Percentiles rank a stretch among this genome's conserved stretches.
phyloP scores from a whole-genome alignment of 345 rosid genomes.

The Excoecaria cochinchinensis region DNA sequence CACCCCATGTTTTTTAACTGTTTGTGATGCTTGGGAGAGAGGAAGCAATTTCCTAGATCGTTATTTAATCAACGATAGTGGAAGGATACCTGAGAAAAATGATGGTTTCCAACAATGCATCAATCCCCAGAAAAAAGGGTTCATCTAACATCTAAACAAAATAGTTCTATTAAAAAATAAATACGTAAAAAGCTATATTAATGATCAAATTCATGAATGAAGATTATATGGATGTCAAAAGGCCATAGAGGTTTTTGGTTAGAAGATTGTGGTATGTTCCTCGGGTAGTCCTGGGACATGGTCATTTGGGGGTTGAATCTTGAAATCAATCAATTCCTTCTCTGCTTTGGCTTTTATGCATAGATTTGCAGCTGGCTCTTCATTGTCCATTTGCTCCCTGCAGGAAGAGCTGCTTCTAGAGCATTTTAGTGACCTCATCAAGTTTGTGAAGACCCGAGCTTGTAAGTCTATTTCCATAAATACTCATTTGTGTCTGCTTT shows the following conservation, averaged over 20 bases:
- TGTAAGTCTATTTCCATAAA: constrained; percentile 49
- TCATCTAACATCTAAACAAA: neutral
- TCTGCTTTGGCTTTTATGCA: neutral
- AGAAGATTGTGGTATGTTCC: neutral
- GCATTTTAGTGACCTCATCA: constrained; percentile 87
- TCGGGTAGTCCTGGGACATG: neutral
- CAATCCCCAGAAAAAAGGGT: neutral
- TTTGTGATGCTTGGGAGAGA: neutral
- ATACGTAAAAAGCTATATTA: neutral
- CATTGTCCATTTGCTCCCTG: constrained; percentile 7
- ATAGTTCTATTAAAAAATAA: neutral
- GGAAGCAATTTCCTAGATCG: neutral
- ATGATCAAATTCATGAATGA: neutral
- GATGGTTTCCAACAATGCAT: too few species aligned
- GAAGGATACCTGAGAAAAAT: too few species aligned
- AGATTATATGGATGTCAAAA: neutral
- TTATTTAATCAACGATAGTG: neutral
- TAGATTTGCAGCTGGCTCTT: neutral
- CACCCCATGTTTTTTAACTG: neutral
- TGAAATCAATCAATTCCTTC: neutral
- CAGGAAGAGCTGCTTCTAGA: constrained; percentile 93
- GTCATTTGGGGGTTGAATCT: neutral
- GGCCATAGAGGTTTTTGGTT: neutral
- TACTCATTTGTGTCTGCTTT: neutral
- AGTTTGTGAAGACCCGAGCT: constrained; percentile 82